A percentile compares a stretch with the other conserved stretches of the same genome.
These are phyloP conservation scores for Rhypophila decipiens DNA, from an alignment of 495 filamentous ascomycete species.

Conservation along the genomic window DNA sequence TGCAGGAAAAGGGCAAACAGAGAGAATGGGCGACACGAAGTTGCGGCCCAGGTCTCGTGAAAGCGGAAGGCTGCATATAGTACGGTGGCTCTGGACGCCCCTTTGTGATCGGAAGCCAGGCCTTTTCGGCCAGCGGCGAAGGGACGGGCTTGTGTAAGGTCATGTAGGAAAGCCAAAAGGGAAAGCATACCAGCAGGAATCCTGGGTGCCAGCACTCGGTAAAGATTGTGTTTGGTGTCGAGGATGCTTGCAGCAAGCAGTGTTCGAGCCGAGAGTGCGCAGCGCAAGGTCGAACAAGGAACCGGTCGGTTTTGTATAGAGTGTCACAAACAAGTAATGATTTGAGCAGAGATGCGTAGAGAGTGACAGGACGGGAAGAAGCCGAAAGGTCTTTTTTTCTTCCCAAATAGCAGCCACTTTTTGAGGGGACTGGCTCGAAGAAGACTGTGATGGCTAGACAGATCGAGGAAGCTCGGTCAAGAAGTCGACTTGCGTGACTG, in stretches of 20 bases:
- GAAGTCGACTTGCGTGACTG: too few relatives aligned
- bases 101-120: conserved; percentile 15
- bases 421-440: too few relatives aligned
- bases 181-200: conserved; percentile 5
- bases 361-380: neutral
- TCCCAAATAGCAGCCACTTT: too few relatives aligned
- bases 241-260: conserved; percentile 5
- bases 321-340: neutral
- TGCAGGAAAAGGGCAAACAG: conserved; percentile 17
- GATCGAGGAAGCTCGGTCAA: too few relatives aligned
- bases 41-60: conserved; percentile 35
- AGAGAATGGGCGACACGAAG: conserved; percentile 17
- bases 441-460: too few relatives aligned
- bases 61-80: conserved; percentile 30
- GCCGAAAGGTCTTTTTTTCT: conserved; percentile 2
- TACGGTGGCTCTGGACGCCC: conserved; percentile 25
- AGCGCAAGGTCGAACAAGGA: neutral
- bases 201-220: conserved; percentile 6
- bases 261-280: neutral
- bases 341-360: neutral
- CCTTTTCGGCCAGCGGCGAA: conserved; percentile 5
- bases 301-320: neutral
- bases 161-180: conserved; percentile 6
- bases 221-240: neutral
- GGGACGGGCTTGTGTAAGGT: conserved; percentile 12